A percentile compares a stretch with the other conserved stretches of the same genome.
Evolutionary conservation across 2,329 filamentous ascomycete species (phyloP).

Genomic region (Fusarium sp.): DNA sequence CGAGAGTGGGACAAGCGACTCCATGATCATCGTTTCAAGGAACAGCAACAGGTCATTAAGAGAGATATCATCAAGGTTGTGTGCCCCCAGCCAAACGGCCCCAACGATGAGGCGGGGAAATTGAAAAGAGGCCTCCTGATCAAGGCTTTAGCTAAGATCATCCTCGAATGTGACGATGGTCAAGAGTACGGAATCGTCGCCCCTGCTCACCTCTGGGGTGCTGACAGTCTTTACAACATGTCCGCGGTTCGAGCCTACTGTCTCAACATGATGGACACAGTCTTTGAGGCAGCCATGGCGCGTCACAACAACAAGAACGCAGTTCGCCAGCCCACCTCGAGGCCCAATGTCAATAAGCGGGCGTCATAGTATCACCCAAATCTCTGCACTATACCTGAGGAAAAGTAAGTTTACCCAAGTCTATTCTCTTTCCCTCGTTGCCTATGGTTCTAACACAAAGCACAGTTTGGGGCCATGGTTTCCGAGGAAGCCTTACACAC

Average conservation of each 20-base stretch:
- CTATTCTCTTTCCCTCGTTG: not conserved
- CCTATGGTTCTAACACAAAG: not conserved
- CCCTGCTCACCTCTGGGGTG: slow-evolving; percentile 50
- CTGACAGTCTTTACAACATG: slow-evolving; percentile 61
- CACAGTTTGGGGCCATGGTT: not conserved
- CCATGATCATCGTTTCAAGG: slow-evolving; percentile 55
- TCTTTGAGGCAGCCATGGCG: slow-evolving; percentile 56
- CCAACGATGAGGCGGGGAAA: slow-evolving; percentile 43
- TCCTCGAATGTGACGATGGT: slow-evolving; percentile 59
- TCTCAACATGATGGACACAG: slow-evolving; percentile 54
- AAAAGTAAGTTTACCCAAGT: not conserved
- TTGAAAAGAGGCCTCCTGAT: slow-evolving; percentile 55
- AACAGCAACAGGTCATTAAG: slow-evolving; percentile 61
- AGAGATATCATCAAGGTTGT: slow-evolving; percentile 60
- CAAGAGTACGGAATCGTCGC: slow-evolving; percentile 58
- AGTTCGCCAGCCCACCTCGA: not conserved
- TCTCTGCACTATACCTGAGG: not conserved
- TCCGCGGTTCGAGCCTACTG: slow-evolving; percentile 62
- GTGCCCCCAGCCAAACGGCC: slow-evolving; percentile 50
- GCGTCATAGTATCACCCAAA: not conserved
- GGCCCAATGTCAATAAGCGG: not conserved
- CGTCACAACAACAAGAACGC: slow-evolving; percentile 41
- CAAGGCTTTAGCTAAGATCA: slow-evolving; percentile 64
- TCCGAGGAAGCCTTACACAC: not conserved
- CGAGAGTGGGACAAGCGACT: slow-evolving; percentile 59